phyloP scores from a whole-genome alignment of 257 asterid genomes.

The Hygrophila difformis region DNA sequence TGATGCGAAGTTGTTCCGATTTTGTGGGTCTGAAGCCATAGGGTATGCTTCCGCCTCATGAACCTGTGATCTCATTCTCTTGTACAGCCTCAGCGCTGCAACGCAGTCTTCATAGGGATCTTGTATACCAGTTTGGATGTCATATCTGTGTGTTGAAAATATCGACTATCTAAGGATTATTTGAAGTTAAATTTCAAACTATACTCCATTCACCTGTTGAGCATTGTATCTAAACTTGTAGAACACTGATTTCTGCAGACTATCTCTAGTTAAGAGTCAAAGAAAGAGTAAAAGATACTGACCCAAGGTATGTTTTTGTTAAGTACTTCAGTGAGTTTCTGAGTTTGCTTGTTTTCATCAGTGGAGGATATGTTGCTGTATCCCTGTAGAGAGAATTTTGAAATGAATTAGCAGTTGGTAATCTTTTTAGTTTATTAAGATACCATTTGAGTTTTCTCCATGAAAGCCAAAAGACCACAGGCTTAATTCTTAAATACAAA shows the following conservation, averaged over 20 bases:
- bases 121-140: slow-evolving; percentile 71
- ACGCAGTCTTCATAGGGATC: slow-evolving; percentile 91
- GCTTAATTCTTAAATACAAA: no score
- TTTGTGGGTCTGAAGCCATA: slow-evolving; percentile 58
- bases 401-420: slow-evolving; percentile 1
- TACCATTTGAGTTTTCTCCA: neutral
- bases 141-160: slow-evolving; percentile 40
- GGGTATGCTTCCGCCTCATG: slow-evolving; percentile 56
- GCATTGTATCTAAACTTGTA: no score
- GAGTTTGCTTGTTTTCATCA: slow-evolving; percentile 91
- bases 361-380: slow-evolving; percentile 72
- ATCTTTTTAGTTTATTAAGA: neutral
- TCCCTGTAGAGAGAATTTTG: slow-evolving; percentile 40
- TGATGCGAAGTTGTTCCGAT: slow-evolving; percentile 58
- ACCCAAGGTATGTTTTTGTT: slow-evolving; percentile 79
- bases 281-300: slow-evolving; percentile 18
- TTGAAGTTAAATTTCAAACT: neutral
- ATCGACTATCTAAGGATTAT: neutral
- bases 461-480: no score
- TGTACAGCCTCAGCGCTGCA: slow-evolving; percentile 66
- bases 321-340: slow-evolving; percentile 80
- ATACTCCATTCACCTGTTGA: no score
- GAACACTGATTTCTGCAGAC: no score
- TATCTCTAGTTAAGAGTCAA: neutral
- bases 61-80: slow-evolving; percentile 63